Conservation (phyloP, 805 yeast species). For the Cyberlindnera bimundalis region DNA sequence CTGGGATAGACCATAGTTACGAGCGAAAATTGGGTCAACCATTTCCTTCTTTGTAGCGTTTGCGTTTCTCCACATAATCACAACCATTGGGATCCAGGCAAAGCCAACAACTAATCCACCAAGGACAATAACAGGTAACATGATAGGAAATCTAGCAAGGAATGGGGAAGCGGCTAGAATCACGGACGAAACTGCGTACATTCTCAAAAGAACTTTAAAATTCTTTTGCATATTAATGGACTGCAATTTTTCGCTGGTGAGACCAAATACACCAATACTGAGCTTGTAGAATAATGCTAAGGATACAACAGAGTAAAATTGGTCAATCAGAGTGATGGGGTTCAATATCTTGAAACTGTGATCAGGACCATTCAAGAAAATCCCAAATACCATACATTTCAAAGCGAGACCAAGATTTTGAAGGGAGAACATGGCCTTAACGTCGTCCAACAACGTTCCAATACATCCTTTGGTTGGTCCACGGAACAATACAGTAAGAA, state of each 20-base stretch:
- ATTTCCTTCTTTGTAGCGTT: slow-evolving; percentile 15
- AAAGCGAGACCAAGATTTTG: neutral
- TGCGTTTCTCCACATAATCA: slow-evolving; percentile 17
- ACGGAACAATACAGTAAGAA: too few relatives aligned
- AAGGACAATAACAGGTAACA: slow-evolving; percentile 11
- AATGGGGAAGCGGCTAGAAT: slow-evolving; percentile 24
- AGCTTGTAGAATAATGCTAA: slow-evolving; percentile 12
- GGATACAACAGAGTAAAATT: slow-evolving; percentile 1
- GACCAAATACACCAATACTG: slow-evolving; percentile 16
- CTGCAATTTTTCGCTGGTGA: slow-evolving; percentile 7
- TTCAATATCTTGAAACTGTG: neutral
- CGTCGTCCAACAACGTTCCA: slow-evolving; percentile 15
- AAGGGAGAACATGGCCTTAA: slow-evolving; percentile 3
- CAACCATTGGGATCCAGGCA: slow-evolving; percentile 22
- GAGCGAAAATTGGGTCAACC: slow-evolving; percentile 15
- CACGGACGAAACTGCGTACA: slow-evolving; percentile 2
- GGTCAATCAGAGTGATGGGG: slow-evolving; percentile 1
- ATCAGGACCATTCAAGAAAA: neutral
- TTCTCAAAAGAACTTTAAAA: slow-evolving; percentile 3
- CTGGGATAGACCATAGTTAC: slow-evolving; percentile 11
- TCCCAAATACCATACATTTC: neutral
- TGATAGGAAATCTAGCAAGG: slow-evolving; percentile 4
- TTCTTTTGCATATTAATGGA: slow-evolving; percentile 4
- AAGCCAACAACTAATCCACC: slow-evolving; percentile 14
- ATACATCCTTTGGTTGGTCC: slow-evolving; percentile 6